Conservation (phyloP, 345 rosid genomes). For the Trapa bicornis region DNA sequence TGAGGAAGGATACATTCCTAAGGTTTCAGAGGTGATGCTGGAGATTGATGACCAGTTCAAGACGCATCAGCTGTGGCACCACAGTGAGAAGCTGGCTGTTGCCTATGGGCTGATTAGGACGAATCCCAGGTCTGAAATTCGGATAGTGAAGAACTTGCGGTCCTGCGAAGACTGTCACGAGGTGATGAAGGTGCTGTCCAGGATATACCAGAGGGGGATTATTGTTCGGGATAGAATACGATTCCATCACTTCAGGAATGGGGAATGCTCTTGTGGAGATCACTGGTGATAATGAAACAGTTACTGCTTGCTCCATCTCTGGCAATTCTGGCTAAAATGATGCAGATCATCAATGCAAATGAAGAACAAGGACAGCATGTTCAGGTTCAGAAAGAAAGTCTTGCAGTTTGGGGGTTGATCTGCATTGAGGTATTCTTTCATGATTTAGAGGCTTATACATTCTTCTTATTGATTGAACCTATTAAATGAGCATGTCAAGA, state of each 20-base stretch:
- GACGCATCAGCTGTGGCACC: constrained; percentile 11
- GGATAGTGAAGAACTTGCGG: constrained; percentile 18
- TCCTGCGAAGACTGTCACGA: constrained; percentile 17
- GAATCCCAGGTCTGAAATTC: constrained; percentile 6
- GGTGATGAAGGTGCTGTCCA: constrained; percentile 14
- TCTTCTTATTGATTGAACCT: too few relatives aligned
- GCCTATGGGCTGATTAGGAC: constrained; percentile 13
- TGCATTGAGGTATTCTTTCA: too few relatives aligned
- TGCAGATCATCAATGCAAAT: too few relatives aligned
- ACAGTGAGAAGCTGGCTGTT: constrained; percentile 15
- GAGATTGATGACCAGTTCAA: constrained; percentile 5
- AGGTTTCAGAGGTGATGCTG: constrained; percentile 12
- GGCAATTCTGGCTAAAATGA: too few relatives aligned
- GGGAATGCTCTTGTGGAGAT: constrained; percentile 10
- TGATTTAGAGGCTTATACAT: too few relatives aligned
- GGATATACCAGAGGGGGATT: constrained; percentile 9
- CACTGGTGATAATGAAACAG: constrained; percentile 1
- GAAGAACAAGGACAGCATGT: too few relatives aligned
- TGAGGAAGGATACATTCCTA: constrained; percentile 5
- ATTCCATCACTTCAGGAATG: constrained; percentile 9
- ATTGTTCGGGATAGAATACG: constrained; percentile 10
- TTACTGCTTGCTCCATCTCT: background rate
- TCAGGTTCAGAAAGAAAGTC: too few relatives aligned
- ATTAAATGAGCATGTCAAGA: too few relatives aligned
- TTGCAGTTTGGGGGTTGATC: too few relatives aligned